Conservation (phyloP, 1,284 basidiomycete species). For the Exsudoporus floridanus region DNA sequence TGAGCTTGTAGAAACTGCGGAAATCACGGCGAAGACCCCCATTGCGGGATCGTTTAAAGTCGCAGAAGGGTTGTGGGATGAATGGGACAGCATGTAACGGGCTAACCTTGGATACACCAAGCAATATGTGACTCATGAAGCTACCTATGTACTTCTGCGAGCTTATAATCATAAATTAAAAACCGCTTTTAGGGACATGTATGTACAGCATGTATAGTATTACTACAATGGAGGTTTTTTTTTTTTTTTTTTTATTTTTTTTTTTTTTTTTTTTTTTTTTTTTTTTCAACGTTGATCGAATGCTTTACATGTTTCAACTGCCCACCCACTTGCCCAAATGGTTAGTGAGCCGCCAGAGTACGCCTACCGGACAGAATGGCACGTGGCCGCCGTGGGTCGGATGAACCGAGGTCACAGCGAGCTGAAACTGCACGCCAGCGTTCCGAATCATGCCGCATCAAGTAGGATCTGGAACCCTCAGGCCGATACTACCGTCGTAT, state of each 20-base stretch:
- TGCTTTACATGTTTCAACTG: neutral
- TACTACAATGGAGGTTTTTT: slow-evolving; percentile 2
- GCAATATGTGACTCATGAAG: slow-evolving; percentile 20
- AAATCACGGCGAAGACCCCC: slow-evolving; percentile 42
- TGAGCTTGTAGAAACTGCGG: slow-evolving; percentile 68
- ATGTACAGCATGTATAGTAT: slow-evolving; percentile 7
- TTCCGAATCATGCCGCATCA: too few species aligned
- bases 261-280: too few species aligned
- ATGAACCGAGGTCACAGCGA: too few species aligned
- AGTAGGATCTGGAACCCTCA: too few species aligned
- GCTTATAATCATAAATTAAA: neutral
- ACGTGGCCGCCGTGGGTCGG: too few species aligned
- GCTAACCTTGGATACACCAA: slow-evolving; percentile 2
- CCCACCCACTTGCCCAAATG: neutral
- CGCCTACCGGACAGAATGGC: too few species aligned
- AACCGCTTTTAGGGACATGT: neutral
- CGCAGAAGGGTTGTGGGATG: slow-evolving; percentile 55
- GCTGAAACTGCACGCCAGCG: too few species aligned
- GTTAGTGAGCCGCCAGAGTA: too few species aligned
- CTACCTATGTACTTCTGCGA: neutral
- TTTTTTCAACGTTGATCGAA: neutral
- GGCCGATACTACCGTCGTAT: neutral
- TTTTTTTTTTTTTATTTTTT: too few species aligned
- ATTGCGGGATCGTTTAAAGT: slow-evolving; percentile 30
- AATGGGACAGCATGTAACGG: slow-evolving; percentile 66